Percentiles rank a stretch among this genome's conserved stretches.
phyloP scores from a whole-genome alignment of 2,329 filamentous ascomycete genomes.

The Penicillium hordei region DNA sequence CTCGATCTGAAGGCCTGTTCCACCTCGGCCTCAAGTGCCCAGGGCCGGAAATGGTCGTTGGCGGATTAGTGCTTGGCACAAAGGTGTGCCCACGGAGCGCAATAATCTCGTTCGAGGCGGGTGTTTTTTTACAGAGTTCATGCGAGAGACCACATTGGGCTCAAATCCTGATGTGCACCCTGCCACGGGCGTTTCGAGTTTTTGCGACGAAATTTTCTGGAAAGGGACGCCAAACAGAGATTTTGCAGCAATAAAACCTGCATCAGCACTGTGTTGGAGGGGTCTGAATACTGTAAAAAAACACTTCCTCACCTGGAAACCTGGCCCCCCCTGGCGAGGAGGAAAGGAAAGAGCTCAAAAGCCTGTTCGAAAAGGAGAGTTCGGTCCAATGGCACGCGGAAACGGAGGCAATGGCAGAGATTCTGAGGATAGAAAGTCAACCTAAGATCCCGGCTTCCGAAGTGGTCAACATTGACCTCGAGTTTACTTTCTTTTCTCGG shows the following conservation, averaged over 20 bases:
- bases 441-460: too few species aligned
- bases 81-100: background rate
- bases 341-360: background rate
- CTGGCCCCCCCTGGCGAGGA: background rate
- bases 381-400: background rate
- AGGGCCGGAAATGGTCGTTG: background rate
- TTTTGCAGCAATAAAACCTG: background rate
- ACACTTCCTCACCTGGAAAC: background rate
- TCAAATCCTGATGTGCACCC: rapidly evolving
- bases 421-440: too few species aligned
- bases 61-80: background rate
- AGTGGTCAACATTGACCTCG: too few species aligned
- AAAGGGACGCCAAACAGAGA: background rate
- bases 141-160: rapidly evolving
- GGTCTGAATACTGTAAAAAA: background rate
- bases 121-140: background rate
- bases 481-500: too few species aligned
- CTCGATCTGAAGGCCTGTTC: background rate
- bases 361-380: background rate
- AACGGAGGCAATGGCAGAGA: background rate
- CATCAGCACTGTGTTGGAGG: background rate
- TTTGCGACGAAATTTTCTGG: background rate
- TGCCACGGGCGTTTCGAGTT: background rate
- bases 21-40: background rate
- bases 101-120: background rate